A percentile compares a stretch with the other conserved stretches of the same genome.
Evolutionary conservation across 768 basidiomycete species (phyloP).

Genomic region (Trametes punicea): DNA sequence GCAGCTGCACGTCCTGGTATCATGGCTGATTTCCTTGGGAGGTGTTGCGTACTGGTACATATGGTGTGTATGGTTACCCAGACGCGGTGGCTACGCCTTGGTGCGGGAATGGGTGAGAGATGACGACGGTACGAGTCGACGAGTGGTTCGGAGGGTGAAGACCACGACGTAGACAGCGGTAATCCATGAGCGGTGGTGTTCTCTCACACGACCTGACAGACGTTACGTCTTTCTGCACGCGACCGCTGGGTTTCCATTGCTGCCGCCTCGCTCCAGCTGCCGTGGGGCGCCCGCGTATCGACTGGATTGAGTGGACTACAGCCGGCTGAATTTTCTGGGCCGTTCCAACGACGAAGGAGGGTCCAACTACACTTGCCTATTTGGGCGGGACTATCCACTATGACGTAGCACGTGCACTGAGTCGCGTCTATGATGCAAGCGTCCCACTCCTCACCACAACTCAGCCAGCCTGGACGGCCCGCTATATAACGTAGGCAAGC

Average conservation of each 20-base stretch:
- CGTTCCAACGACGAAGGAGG: conserved; percentile 6
- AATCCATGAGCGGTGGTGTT: background rate
- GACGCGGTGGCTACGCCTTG: conserved; percentile 27
- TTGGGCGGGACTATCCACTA: conserved; percentile 3
- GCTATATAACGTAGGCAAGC: background rate
- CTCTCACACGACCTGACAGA: no score
- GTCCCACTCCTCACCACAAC: conserved; percentile 6
- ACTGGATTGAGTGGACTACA: background rate
- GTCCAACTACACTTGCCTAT: background rate
- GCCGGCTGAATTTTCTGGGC: background rate
- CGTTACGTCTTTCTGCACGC: background rate
- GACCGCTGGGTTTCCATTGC: no score
- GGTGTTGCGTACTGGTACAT: conserved; percentile 34
- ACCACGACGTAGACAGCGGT: background rate
- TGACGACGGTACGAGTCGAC: conserved; percentile 55
- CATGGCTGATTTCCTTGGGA: conserved; percentile 22
- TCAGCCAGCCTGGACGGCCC: background rate
- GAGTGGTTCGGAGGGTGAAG: conserved; percentile 43
- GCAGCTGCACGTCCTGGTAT: conserved; percentile 32
- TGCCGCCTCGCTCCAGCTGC: background rate
- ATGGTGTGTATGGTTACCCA: conserved; percentile 28
- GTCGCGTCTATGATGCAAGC: conserved; percentile 14
- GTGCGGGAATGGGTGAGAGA: conserved; percentile 27
- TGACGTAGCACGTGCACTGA: conserved; percentile 8
- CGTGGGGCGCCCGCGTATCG: background rate